Percentiles rank a stretch among this genome's conserved stretches.
Evolutionary conservation across 495 filamentous ascomycete genomes (phyloP).

Genomic region (Xylaria longipes): DNA sequence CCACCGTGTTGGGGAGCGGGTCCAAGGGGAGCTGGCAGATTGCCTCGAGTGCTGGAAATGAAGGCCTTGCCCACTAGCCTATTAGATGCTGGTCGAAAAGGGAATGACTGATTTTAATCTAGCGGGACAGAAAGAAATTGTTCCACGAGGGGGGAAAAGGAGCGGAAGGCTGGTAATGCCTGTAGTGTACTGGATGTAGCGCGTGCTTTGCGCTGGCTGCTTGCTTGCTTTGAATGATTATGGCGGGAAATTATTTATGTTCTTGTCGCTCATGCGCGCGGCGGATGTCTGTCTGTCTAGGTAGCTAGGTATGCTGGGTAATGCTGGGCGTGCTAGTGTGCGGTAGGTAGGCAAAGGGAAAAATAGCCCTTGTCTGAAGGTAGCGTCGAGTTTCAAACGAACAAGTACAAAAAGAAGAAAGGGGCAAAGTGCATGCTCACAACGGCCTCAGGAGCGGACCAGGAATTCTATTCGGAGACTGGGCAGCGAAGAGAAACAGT

Average conservation of each 20-base stretch:
- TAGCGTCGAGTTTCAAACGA: conserved; percentile 20
- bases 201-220: conserved; percentile 1
- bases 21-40: conserved; percentile 36
- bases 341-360: conserved; percentile 2
- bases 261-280: conserved; percentile 22
- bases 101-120: conserved; percentile 42
- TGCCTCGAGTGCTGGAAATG: conserved; percentile 42
- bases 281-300: conserved; percentile 1
- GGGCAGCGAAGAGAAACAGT: conserved; percentile 18
- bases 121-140: conserved; percentile 28
- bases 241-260: conserved; percentile 21
- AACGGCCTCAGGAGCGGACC: conserved; percentile 15
- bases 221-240: not conserved
- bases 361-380: conserved; percentile 11
- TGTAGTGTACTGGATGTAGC: conserved; percentile 1
- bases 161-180: conserved; percentile 26
- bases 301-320: not conserved
- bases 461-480: conserved; percentile 14
- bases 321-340: not conserved
- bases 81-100: conserved; percentile 41
- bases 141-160: conserved; percentile 27
- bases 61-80: conserved; percentile 41
- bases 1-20: conserved; percentile 41
- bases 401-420: conserved; percentile 26
- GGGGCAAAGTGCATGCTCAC: conserved; percentile 21